Conservation (phyloP, 306 rosid species). For the Chamaecrista fasciculata region DNA sequence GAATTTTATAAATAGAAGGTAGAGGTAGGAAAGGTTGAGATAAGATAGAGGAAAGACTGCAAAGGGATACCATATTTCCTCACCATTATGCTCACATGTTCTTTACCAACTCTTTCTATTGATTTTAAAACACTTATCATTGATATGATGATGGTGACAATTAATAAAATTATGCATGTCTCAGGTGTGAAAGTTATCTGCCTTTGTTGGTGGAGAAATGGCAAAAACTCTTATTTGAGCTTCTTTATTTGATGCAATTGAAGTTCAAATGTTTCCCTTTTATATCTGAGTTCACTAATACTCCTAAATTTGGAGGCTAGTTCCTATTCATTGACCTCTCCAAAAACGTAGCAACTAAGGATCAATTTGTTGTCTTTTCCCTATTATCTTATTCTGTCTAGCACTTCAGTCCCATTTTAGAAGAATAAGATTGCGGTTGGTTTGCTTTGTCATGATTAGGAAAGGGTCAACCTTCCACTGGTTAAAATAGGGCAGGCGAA, state of each 20-base stretch:
- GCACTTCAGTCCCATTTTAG: constrained; percentile 2
- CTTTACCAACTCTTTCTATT: not conserved
- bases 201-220: not conserved
- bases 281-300: not conserved
- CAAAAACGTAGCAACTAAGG: not conserved
- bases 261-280: constrained; percentile 11
- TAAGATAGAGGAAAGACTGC: too few relatives aligned
- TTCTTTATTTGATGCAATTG: constrained; percentile 4
- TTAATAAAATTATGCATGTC: not conserved
- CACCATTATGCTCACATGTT: not conserved
- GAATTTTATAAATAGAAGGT: not conserved
- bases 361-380: not conserved
- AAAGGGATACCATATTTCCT: not conserved
- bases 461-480: not conserved
- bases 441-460: not conserved
- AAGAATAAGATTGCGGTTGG: not conserved
- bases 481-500: not conserved
- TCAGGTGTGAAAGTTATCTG: not conserved
- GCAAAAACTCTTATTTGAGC: not conserved
- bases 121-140: not conserved
- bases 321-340: not conserved
- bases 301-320: constrained; percentile 7
- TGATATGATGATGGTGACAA: not conserved
- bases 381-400: not conserved
- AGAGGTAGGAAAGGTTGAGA: not conserved